Conservation (phyloP, 768 basidiomycete species). For the Agaricus blazei region DNA sequence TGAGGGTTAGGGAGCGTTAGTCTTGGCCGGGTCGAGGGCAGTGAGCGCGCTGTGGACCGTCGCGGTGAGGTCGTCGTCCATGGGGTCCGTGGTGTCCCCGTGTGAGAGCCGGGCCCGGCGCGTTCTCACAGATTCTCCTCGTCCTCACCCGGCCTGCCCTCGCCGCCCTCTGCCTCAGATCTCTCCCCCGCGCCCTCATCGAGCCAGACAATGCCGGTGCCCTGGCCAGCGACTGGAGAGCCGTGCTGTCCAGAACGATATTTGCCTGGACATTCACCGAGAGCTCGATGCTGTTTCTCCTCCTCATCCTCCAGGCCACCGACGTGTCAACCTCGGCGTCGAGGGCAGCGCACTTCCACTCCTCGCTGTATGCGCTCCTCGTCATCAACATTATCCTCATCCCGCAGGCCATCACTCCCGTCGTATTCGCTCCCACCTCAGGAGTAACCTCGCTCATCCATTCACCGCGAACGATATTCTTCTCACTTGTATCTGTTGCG, state of each 20-base stretch:
- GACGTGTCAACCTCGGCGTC: conserved; percentile 49
- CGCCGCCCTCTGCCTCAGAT: not conserved
- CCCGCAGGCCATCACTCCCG: conserved; percentile 57
- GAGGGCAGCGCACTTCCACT: conserved; percentile 62
- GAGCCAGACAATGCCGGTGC: not conserved
- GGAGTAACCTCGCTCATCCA: conserved; percentile 18
- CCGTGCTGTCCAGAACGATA: conserved; percentile 22
- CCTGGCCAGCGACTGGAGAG: conserved; percentile 1
- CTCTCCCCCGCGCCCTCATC: not conserved
- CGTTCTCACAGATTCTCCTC: not conserved
- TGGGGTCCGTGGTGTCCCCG: not conserved
- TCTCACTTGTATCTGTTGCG: conserved; percentile 38
- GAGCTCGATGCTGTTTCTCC: conserved; percentile 63
- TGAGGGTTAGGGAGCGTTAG: no score
- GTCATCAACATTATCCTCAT: conserved; percentile 56
- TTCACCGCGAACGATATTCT: not conserved
- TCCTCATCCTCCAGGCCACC: conserved; percentile 69
- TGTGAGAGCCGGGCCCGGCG: no score
- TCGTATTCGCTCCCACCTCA: conserved; percentile 37
- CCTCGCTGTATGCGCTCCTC: conserved; percentile 60
- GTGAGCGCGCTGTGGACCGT: conserved; percentile 46
- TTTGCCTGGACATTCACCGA: conserved; percentile 76
- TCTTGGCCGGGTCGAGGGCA: conserved; percentile 29
- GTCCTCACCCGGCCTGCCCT: not conserved
- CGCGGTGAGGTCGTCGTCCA: conserved; percentile 45